These are phyloP conservation scores for Abrus precatorius DNA, from an alignment of 306 rosid species.

Conservation along the genomic window DNA sequence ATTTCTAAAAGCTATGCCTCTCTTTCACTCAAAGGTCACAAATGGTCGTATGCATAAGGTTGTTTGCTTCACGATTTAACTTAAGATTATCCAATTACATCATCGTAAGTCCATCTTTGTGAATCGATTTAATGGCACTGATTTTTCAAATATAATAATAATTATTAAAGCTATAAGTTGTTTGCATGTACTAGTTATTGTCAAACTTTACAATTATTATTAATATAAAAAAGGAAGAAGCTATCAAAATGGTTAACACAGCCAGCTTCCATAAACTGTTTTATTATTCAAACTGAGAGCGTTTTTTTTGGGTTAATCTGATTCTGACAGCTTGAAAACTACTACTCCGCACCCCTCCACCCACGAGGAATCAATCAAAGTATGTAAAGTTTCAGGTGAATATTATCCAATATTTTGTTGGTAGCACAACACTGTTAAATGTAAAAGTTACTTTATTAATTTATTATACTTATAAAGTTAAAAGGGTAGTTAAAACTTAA, in stretches of 20 bases:
- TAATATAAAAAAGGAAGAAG: not conserved
- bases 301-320: not conserved
- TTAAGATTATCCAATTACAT: not conserved
- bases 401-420: not conserved
- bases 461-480: not conserved
- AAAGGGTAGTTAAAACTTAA: not conserved
- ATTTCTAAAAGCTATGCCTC: not conserved
- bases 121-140: not conserved
- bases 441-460: not conserved
- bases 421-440: not conserved
- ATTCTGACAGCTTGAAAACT: constrained; percentile 40
- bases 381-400: not conserved
- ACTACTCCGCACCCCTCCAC: constrained; percentile 36
- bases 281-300: not conserved
- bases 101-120: not conserved
- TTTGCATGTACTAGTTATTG: no score
- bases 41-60: not conserved
- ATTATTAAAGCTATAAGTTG: not conserved
- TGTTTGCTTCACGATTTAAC: constrained; percentile 2
- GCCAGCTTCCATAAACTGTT: not conserved
- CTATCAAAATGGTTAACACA: not conserved
- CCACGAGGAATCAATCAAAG: constrained; percentile 36
- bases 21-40: not conserved
- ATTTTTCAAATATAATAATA: not conserved
- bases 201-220: not conserved